These are phyloP conservation scores for Saccharomycopsis sp. DNA, from an alignment of 805 yeast genomes.

Conservation along the genomic window DNA sequence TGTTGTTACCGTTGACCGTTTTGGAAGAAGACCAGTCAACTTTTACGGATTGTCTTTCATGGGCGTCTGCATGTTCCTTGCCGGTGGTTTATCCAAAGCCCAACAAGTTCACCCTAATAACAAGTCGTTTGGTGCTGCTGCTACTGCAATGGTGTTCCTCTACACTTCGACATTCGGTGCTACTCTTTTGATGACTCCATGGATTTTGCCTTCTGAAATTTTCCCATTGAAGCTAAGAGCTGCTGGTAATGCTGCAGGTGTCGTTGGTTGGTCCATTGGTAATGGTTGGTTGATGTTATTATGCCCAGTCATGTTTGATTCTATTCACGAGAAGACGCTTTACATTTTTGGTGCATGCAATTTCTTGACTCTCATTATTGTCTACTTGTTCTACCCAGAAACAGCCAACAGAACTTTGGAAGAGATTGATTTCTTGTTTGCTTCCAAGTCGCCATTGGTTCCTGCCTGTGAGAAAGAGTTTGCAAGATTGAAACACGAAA, in stretches of 20 bases:
- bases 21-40: slow-evolving; percentile 62
- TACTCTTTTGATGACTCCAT: slow-evolving; percentile 48
- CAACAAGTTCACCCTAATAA: slow-evolving; percentile 26
- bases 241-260: slow-evolving; percentile 52
- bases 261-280: slow-evolving; percentile 57
- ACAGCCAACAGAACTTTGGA: slow-evolving; percentile 70
- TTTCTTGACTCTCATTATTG: slow-evolving; percentile 51
- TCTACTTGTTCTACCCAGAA: slow-evolving; percentile 65
- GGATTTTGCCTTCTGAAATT: slow-evolving; percentile 60
- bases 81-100: slow-evolving; percentile 40
- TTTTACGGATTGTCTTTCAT: slow-evolving; percentile 44
- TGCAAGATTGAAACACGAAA: not conserved
- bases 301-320: slow-evolving; percentile 47
- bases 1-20: slow-evolving; percentile 47
- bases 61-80: slow-evolving; percentile 40
- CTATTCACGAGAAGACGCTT: slow-evolving; percentile 55
- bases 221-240: slow-evolving; percentile 53
- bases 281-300: slow-evolving; percentile 62
- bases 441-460: slow-evolving; percentile 24
- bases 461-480: slow-evolving; percentile 4
- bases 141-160: slow-evolving; percentile 49
- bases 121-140: slow-evolving; percentile 57
- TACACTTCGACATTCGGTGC: slow-evolving; percentile 41
- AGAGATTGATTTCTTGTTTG: slow-evolving; percentile 60
- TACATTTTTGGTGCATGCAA: slow-evolving; percentile 61